phyloP scores from a whole-genome alignment of 228 moss, liverwort and hornwort genomes.

The Sphagnum magellanicum region DNA sequence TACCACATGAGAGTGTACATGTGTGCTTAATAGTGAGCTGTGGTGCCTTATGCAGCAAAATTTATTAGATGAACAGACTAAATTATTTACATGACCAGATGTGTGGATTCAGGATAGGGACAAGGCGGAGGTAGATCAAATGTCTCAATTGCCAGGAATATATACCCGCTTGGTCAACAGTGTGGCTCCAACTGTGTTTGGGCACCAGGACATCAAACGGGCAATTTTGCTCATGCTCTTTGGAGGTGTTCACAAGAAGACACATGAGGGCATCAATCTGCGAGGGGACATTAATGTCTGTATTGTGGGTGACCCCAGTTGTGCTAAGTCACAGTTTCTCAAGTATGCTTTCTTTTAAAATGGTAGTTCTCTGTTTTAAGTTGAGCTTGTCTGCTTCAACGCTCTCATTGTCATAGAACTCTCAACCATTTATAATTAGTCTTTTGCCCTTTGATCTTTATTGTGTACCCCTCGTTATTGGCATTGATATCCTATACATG shows the following conservation, averaged over 20 bases:
- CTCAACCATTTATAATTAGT: too few species aligned
- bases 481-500: too few species aligned
- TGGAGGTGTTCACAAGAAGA: constrained; percentile 94
- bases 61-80: too few species aligned
- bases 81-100: background rate
- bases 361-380: too few species aligned
- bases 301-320: constrained; percentile 99
- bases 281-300: constrained; percentile 98
- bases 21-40: too few species aligned
- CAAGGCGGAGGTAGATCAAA: constrained; percentile 75
- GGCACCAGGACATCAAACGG: constrained; percentile 97
- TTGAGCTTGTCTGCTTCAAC: too few species aligned
- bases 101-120: constrained; percentile 65
- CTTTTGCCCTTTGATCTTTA: too few species aligned
- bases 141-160: constrained; percentile 74
- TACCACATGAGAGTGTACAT: too few species aligned
- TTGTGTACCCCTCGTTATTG: too few species aligned
- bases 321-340: constrained; percentile 97
- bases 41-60: too few species aligned
- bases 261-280: constrained; percentile 95
- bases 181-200: constrained; percentile 86
- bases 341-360: constrained; percentile 38
- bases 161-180: constrained; percentile 84
- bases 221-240: constrained; percentile 96
- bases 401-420: too few species aligned